Percentiles rank a stretch among this genome's conserved stretches.
These are phyloP conservation scores for Vanderwaltozyma yarrowii DNA, from an alignment of 805 yeast genomes.

Conservation along the genomic window DNA sequence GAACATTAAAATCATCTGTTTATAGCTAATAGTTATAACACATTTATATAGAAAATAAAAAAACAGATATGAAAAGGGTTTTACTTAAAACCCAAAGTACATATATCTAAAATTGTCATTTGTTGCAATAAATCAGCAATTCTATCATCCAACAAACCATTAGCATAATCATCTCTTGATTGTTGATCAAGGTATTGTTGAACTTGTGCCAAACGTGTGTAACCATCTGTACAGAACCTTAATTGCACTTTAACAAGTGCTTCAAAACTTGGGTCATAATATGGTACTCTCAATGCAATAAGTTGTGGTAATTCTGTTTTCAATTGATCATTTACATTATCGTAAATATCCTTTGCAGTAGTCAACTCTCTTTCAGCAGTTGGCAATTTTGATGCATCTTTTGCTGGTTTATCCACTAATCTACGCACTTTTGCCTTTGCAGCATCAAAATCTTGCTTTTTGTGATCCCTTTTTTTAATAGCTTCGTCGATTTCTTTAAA, in stretches of 20 bases:
- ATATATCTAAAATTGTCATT: constrained; percentile 60
- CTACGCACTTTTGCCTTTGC: constrained; percentile 74
- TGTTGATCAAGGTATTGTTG: constrained; percentile 69
- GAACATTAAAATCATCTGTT: no score
- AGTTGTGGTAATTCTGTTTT: constrained; percentile 69
- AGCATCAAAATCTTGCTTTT: constrained; percentile 69
- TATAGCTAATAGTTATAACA: no score
- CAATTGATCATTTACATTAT: constrained; percentile 61
- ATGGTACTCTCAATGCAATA: constrained; percentile 71
- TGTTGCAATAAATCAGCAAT: constrained; percentile 60
- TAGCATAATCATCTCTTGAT: constrained; percentile 73
- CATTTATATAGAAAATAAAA: no score
- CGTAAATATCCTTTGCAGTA: constrained; percentile 64
- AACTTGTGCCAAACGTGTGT: constrained; percentile 69
- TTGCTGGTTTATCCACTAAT: constrained; percentile 72
- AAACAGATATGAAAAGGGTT: no score
- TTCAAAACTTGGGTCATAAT: constrained; percentile 75
- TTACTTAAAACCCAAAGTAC: constrained; percentile 51
- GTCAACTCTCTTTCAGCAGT: constrained; percentile 66
- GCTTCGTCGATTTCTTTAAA: constrained; percentile 72
- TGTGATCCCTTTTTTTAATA: constrained; percentile 66
- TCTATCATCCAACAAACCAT: constrained; percentile 63
- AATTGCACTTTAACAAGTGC: constrained; percentile 72
- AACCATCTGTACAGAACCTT: constrained; percentile 78
- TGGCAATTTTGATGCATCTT: constrained; percentile 71